These are phyloP conservation scores for Lantana camara DNA, from an alignment of 257 asterid genomes.

Conservation along the genomic window DNA sequence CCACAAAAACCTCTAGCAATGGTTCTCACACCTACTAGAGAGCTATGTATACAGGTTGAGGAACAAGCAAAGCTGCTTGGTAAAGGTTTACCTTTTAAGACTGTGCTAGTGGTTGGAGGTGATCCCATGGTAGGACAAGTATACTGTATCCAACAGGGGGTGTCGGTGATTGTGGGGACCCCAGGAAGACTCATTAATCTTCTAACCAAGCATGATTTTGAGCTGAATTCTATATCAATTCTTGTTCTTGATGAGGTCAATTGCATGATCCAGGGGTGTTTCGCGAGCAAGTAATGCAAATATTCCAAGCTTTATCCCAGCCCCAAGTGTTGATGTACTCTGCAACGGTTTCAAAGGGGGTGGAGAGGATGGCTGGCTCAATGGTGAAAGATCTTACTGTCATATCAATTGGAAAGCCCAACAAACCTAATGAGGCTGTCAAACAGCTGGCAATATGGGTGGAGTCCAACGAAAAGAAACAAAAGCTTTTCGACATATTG, in stretches of 20 bases:
- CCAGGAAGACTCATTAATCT: constrained; percentile 94
- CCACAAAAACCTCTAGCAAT: constrained; percentile 69
- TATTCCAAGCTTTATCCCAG: constrained; percentile 67
- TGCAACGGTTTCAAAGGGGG: constrained; percentile 79
- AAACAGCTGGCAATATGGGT: constrained; percentile 93
- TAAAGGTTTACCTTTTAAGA: constrained; percentile 88
- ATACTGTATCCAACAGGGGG: constrained; percentile 76
- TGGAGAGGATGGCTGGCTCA: constrained; percentile 63
- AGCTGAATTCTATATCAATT: constrained; percentile 61
- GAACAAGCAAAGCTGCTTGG: constrained; percentile 91
- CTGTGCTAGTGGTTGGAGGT: constrained; percentile 92
- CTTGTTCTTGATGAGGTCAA: constrained; percentile 93
- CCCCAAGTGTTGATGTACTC: constrained; percentile 96
- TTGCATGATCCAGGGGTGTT: constrained; percentile 85
- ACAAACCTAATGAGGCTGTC: constrained; percentile 69
- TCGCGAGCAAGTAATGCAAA: constrained; percentile 86
- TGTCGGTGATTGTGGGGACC: constrained; percentile 87
- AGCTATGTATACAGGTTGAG: constrained; percentile 91
- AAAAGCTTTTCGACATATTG: constrained; percentile 86
- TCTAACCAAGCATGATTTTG: constrained; percentile 72
- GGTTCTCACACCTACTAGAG: constrained; percentile 90
- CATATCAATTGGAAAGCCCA: constrained; percentile 74
- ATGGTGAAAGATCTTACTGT: constrained; percentile 59
- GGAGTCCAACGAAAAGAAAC: constrained; percentile 83
- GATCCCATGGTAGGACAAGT: constrained; percentile 90